A percentile compares a stretch with the other conserved stretches of the same genome.
Conservation (phyloP, 1,284 basidiomycete genomes). For the Grifola frondosa region DNA sequence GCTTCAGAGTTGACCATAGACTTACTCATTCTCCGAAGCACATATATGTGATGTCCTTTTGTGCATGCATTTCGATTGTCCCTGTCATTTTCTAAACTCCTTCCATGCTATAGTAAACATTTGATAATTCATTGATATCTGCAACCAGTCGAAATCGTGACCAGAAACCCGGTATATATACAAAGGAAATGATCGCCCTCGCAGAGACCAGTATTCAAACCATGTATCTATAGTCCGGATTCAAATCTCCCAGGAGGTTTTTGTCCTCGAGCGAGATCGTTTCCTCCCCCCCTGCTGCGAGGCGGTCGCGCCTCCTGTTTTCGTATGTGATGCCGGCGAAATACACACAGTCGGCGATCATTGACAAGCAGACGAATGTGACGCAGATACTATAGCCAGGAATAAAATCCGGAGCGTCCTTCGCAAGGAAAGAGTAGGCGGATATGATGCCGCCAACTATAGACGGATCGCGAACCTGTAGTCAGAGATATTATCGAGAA, state of each 20-base stretch:
- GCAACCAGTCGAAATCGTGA: no score
- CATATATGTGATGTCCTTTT: no score
- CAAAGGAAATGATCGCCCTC: no score
- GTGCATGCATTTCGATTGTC: no score
- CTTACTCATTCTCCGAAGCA: no score
- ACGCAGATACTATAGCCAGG: constrained; percentile 22
- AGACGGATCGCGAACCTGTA: not conserved
- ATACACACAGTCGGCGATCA: constrained; percentile 14
- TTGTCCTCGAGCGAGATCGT: constrained; percentile 28
- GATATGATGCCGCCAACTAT: constrained; percentile 26
- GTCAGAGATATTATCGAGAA: not conserved
- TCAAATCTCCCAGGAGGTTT: constrained; percentile 25
- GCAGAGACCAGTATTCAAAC: no score
- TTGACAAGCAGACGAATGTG: constrained; percentile 19
- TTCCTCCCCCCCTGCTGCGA: constrained; percentile 16
- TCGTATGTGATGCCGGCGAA: constrained; percentile 11
- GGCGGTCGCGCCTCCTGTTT: constrained; percentile 17
- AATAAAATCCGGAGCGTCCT: constrained; percentile 20
- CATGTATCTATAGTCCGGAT: constrained; percentile 22
- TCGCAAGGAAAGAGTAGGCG: constrained; percentile 23
- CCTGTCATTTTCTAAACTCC: no score
- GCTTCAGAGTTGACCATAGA: no score
- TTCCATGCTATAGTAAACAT: no score
- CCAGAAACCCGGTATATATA: no score
- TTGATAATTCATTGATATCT: no score